Percentiles rank a stretch among this genome's conserved stretches.
phyloP scores from a whole-genome alignment of 257 asterid genomes.

The Prunella vulgaris region DNA sequence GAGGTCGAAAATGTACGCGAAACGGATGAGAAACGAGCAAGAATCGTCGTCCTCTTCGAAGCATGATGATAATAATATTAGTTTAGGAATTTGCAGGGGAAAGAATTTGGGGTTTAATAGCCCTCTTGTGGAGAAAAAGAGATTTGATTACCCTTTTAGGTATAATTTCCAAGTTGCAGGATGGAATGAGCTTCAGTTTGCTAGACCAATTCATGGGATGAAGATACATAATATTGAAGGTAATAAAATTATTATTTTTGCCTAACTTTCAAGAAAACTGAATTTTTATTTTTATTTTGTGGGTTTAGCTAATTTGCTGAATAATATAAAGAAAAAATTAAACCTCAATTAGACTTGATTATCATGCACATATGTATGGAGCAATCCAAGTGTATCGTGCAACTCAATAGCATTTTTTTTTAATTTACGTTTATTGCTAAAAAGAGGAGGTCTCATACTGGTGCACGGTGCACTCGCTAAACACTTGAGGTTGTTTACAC shows the following conservation, averaged over 20 bases:
- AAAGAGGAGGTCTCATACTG: no score
- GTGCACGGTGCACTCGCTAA: no score
- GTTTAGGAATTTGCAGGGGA: conserved; percentile 7
- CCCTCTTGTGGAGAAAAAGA: conserved; percentile 25
- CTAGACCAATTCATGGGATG: conserved; percentile 11
- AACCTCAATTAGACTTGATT: no score
- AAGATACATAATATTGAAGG: conserved; percentile 30
- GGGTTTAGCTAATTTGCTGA: no score
- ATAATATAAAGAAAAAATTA: no score
- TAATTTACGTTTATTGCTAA: no score
- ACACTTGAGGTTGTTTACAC: no score
- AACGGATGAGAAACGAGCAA: conserved; percentile 21
- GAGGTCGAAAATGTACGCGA: conserved; percentile 45
- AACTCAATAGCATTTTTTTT: no score
- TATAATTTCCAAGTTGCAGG: conserved; percentile 16
- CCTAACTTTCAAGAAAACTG: neutral
- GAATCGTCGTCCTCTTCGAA: conserved; percentile 26
- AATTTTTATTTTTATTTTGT: no score
- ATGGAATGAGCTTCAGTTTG: conserved; percentile 29
- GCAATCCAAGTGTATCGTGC: no score
- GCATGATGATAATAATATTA: conserved; percentile 7
- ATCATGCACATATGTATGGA: no score
- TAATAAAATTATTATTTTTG: neutral
- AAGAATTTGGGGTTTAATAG: conserved; percentile 18
- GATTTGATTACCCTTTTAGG: conserved; percentile 21